Evolutionary conservation across 179 eudicot species (phyloP).

Genomic region (Dionaea muscipula): DNA sequence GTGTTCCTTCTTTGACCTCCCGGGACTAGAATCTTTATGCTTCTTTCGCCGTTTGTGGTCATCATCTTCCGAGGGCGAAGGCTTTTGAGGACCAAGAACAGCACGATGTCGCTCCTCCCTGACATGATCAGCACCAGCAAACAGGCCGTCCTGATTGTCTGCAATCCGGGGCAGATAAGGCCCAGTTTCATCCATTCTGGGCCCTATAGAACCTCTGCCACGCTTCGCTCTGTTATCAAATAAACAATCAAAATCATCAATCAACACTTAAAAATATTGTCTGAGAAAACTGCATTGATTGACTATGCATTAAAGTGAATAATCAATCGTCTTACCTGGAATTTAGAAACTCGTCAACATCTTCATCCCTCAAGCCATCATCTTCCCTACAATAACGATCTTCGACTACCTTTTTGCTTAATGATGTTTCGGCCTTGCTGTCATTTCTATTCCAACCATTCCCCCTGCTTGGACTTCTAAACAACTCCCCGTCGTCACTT

Average conservation of each 20-base stretch:
- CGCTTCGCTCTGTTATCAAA: slow-evolving; percentile 54
- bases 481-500: slow-evolving; percentile 12
- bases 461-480: slow-evolving; percentile 25
- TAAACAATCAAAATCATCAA: background rate
- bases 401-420: slow-evolving; percentile 31
- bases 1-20: slow-evolving; percentile 42
- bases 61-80: slow-evolving; percentile 23
- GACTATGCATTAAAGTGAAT: too few species aligned
- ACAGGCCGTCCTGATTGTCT: slow-evolving; percentile 19
- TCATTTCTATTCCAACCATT: slow-evolving; percentile 17
- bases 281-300: too few species aligned
- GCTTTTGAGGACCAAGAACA: slow-evolving; percentile 54
- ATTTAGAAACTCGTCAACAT: slow-evolving; percentile 63
- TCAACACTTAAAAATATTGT: background rate
- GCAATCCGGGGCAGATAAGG: slow-evolving; percentile 46
- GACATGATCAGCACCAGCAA: slow-evolving; percentile 10
- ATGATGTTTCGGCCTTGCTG: slow-evolving; percentile 24
- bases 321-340: slow-evolving; percentile 47
- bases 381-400: slow-evolving; percentile 29
- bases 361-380: slow-evolving; percentile 61
- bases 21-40: slow-evolving; percentile 31
- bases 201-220: slow-evolving; percentile 84
- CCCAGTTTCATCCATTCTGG: slow-evolving; percentile 94
- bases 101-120: slow-evolving; percentile 15
- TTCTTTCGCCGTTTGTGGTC: slow-evolving; percentile 14